These are phyloP conservation scores for Dryas drummondii DNA, from an alignment of 306 rosid genomes.

Conservation along the genomic window DNA sequence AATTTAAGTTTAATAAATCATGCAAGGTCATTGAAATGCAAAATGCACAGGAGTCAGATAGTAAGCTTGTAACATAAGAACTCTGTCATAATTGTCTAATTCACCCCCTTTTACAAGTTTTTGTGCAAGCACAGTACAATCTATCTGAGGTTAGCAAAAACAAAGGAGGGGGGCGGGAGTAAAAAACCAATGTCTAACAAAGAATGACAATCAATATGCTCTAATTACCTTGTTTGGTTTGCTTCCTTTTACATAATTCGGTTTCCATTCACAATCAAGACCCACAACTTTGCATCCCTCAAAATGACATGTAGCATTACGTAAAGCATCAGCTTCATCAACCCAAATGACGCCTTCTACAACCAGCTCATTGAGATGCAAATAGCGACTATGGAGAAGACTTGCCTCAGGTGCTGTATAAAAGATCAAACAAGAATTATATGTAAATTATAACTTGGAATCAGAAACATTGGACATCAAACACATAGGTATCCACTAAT, in stretches of 20 bases:
- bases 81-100: neutral
- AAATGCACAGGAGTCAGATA: neutral
- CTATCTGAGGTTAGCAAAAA: neutral
- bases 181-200: neutral
- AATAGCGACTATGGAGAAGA: slow-evolving; percentile 49
- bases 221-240: slow-evolving; percentile 76
- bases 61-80: neutral
- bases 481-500: neutral
- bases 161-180: neutral
- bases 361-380: slow-evolving; percentile 63
- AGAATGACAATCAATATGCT: neutral
- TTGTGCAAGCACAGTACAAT: slow-evolving; percentile 2
- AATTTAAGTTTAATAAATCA: neutral
- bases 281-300: slow-evolving; percentile 85
- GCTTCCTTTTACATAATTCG: slow-evolving; percentile 72
- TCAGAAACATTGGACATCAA: slow-evolving; percentile 1
- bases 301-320: slow-evolving; percentile 57
- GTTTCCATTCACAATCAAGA: slow-evolving; percentile 98
- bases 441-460: slow-evolving; percentile 13
- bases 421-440: neutral
- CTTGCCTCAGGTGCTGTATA: slow-evolving; percentile 58
- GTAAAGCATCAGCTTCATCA: slow-evolving; percentile 64
- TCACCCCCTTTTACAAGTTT: neutral
- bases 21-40: neutral
- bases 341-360: slow-evolving; percentile 71